Conservation (phyloP, 768 basidiomycete species). For the Artomyces pyxidatus region DNA sequence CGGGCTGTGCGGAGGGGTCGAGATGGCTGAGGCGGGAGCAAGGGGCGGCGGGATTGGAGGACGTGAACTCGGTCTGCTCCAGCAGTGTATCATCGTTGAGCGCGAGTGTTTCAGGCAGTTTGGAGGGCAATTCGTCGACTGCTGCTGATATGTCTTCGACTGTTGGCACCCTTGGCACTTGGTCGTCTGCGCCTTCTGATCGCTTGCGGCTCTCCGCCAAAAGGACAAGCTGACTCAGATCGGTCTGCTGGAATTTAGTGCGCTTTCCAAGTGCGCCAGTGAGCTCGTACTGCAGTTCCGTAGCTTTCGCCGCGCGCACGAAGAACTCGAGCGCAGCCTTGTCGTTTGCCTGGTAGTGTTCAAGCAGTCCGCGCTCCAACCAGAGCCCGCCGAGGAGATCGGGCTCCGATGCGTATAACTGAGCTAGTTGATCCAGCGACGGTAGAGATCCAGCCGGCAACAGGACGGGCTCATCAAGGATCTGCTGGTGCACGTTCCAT, state of each 20-base stretch:
- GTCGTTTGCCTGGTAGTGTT: slow-evolving; percentile 71
- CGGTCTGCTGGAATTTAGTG: slow-evolving; percentile 86
- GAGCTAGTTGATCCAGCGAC: slow-evolving; percentile 34
- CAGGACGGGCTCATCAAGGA: slow-evolving; percentile 79
- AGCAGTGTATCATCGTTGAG: slow-evolving; percentile 96
- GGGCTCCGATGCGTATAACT: slow-evolving; percentile 38
- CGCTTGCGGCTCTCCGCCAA: slow-evolving; percentile 74
- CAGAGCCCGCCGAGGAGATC: slow-evolving; percentile 62
- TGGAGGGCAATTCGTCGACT: no score
- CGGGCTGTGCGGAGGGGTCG: slow-evolving; percentile 76
- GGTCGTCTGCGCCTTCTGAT: not conserved
- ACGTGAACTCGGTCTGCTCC: slow-evolving; percentile 89
- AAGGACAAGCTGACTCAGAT: slow-evolving; percentile 84
- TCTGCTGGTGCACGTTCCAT: slow-evolving; percentile 62
- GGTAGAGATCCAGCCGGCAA: slow-evolving; percentile 35
- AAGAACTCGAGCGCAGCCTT: slow-evolving; percentile 72
- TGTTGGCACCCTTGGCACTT: slow-evolving; percentile 5
- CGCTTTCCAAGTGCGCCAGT: slow-evolving; percentile 90
- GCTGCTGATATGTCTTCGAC: slow-evolving; percentile 3
- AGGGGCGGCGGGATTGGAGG: slow-evolving; percentile 44
- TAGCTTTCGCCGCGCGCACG: slow-evolving; percentile 65
- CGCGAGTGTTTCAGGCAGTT: slow-evolving; percentile 72
- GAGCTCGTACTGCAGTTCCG: slow-evolving; percentile 79
- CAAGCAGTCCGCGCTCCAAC: slow-evolving; percentile 72
- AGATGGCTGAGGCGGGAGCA: slow-evolving; percentile 54